Conservation (phyloP, 805 yeast genomes). For the Saccharomycopsis fibuligera region DNA sequence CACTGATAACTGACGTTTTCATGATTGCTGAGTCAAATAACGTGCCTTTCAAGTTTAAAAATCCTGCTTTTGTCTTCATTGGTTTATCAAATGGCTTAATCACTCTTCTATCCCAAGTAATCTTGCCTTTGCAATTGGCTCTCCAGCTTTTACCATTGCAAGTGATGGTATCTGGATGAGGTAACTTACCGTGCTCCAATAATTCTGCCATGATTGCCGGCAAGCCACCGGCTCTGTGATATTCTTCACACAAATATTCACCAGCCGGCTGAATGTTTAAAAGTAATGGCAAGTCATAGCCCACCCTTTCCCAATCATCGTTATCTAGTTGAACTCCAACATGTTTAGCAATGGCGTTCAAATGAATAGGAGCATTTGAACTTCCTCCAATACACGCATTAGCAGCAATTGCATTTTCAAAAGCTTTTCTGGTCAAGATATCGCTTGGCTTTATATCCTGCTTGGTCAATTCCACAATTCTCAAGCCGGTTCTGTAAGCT, state of each 20-base stretch:
- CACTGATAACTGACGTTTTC: conserved; percentile 26
- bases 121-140: conserved; percentile 19
- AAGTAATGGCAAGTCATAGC: conserved; percentile 19
- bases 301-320: conserved; percentile 21
- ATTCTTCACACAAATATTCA: conserved; percentile 23
- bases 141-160: conserved; percentile 23
- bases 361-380: conserved; percentile 22
- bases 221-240: conserved; percentile 25
- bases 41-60: conserved; percentile 25
- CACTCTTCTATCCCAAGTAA: conserved; percentile 20
- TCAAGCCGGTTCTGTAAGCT: conserved; percentile 19
- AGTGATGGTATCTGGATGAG: conserved; percentile 23
- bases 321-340: conserved; percentile 18
- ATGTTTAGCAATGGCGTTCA: conserved; percentile 22
- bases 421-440: conserved; percentile 21
- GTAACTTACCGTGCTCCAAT: conserved; percentile 18
- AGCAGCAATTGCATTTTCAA: conserved; percentile 22
- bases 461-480: conserved; percentile 19
- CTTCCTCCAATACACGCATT: conserved; percentile 21
- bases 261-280: conserved; percentile 22
- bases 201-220: conserved; percentile 24
- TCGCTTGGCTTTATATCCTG: conserved; percentile 20
- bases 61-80: conserved; percentile 23
- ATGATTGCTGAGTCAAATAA: conserved; percentile 26
- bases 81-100: conserved; percentile 23